phyloP scores from a whole-genome alignment of 1,139 yeast genomes.

The Suhomyces kunorum region DNA sequence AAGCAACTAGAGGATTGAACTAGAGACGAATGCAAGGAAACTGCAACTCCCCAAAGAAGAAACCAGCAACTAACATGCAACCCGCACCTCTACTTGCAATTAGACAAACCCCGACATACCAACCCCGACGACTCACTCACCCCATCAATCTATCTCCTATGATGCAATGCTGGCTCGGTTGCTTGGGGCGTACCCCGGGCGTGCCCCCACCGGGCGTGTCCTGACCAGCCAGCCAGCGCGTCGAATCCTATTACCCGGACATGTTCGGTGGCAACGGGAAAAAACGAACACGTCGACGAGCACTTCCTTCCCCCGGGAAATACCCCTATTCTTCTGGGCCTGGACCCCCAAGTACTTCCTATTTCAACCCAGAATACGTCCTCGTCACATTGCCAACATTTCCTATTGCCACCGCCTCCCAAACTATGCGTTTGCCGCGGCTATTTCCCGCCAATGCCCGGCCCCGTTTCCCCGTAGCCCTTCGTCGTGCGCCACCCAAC shows the following conservation, averaged over 20 bases:
- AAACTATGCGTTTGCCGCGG: no score
- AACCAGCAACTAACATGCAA: no score
- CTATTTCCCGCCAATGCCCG: not conserved
- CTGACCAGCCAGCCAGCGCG: not conserved
- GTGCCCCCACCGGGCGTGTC: not conserved
- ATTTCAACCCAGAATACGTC: not conserved
- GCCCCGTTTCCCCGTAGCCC: slow-evolving; percentile 15
- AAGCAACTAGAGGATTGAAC: no score
- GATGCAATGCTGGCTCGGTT: no score
- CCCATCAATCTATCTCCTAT: no score
- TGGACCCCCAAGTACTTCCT: not conserved
- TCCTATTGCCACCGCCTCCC: not conserved
- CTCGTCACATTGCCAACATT: not conserved
- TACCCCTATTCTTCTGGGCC: slow-evolving; percentile 9
- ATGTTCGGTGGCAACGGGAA: slow-evolving; percentile 11
- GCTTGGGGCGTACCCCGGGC: not conserved
- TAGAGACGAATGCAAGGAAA: no score
- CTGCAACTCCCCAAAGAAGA: no score
- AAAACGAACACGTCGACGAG: slow-evolving; percentile 10
- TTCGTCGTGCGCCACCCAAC: slow-evolving; percentile 19
- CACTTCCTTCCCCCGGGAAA: slow-evolving; percentile 6
- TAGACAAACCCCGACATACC: no score
- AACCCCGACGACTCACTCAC: no score
- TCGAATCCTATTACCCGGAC: slow-evolving; percentile 13
- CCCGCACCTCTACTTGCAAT: no score